A percentile compares a stretch with the other conserved stretches of the same genome.
phyloP scores from a whole-genome alignment of 768 basidiomycete species.

The Mycena olivaceomarginata region DNA sequence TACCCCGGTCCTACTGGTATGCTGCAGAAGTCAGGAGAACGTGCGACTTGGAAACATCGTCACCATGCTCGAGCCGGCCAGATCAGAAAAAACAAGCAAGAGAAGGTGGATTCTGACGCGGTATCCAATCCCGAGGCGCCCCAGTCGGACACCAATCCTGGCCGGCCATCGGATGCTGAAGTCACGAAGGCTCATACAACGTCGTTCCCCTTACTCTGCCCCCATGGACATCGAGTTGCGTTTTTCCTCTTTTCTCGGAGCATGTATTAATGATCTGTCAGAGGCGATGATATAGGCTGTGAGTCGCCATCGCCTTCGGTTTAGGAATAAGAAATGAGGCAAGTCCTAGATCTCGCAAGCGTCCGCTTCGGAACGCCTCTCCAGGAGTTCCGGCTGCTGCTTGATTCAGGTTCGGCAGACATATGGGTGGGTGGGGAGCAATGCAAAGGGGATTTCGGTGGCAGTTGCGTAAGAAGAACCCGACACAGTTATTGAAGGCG shows the following conservation, averaged over 20 bases:
- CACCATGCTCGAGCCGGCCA: background rate
- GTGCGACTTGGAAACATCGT: background rate
- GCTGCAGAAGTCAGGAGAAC: constrained; percentile 49
- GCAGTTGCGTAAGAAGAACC: constrained; percentile 46
- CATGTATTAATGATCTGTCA: constrained; percentile 10
- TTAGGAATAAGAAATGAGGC: background rate
- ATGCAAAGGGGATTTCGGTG: constrained; percentile 59
- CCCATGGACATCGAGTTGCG: constrained; percentile 75
- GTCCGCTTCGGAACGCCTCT: constrained; percentile 68
- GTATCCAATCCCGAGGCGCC: background rate
- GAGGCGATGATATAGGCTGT: constrained; percentile 73
- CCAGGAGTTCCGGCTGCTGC: constrained; percentile 66
- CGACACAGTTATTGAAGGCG: constrained; percentile 1
- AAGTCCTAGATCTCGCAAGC: constrained; percentile 53
- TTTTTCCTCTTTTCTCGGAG: background rate
- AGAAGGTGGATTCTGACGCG: background rate
- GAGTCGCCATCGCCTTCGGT: constrained; percentile 32
- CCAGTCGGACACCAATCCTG: constrained; percentile 48
- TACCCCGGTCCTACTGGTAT: constrained; percentile 48
- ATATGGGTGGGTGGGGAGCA: constrained; percentile 73
- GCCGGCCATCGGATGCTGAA: constrained; percentile 42
- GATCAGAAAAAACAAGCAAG: background rate
- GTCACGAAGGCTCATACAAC: constrained; percentile 44
- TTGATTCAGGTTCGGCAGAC: constrained; percentile 81
- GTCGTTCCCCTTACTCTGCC: constrained; percentile 59